Evolutionary conservation across 2,329 filamentous ascomycete genomes (phyloP).

Genomic region (Sporothrix dimorphospora): DNA sequence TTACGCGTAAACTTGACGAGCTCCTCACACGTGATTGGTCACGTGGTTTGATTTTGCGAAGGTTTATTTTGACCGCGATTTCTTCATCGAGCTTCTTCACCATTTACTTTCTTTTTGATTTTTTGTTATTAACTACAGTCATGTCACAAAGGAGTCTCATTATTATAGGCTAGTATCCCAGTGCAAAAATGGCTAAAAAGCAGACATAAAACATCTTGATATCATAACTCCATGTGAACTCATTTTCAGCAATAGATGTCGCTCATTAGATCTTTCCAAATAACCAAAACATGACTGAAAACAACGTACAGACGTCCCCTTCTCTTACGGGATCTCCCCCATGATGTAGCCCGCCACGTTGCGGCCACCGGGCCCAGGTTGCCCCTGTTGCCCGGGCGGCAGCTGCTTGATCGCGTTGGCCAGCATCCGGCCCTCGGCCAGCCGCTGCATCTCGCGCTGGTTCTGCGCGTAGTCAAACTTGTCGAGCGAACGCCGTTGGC

Average conservation of each 20-base stretch:
- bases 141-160: no score
- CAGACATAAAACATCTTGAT: not conserved
- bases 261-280: not conserved
- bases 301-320: no score
- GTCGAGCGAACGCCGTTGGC: slow-evolving; percentile 57
- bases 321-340: slow-evolving; percentile 53
- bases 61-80: no score
- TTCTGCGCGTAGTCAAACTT: slow-evolving; percentile 52
- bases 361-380: no score
- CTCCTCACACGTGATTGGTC: no score
- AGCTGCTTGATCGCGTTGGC: slow-evolving; percentile 48
- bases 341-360: slow-evolving; percentile 60
- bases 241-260: not conserved
- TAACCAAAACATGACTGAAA: not conserved
- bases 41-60: no score
- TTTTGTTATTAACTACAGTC: no score
- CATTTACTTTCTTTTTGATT: no score
- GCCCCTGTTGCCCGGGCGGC: slow-evolving; percentile 38
- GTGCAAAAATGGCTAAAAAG: no score
- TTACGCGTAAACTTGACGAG: no score
- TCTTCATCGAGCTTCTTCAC: no score
- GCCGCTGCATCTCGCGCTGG: slow-evolving; percentile 48
- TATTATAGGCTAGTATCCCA: no score
- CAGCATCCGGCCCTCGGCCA: slow-evolving; percentile 56
- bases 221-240: not conserved